Percentiles rank a stretch among this genome's conserved stretches.
These are phyloP conservation scores for Mrakia gelida DNA, from an alignment of 768 basidiomycete genomes.

Conservation along the genomic window DNA sequence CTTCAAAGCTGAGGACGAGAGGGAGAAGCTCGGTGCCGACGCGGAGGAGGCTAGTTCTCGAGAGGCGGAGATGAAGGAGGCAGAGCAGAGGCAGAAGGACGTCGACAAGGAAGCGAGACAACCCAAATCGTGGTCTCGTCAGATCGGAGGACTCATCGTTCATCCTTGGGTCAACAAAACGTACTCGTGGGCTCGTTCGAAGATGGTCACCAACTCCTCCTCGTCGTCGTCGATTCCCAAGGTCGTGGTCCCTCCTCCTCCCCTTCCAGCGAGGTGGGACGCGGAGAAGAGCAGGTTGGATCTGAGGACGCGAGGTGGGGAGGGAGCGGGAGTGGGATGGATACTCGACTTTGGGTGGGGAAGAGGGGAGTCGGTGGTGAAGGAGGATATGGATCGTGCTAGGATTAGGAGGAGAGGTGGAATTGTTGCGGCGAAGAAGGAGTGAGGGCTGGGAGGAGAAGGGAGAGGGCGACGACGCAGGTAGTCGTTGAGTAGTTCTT, in stretches of 20 bases:
- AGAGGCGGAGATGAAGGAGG: neutral
- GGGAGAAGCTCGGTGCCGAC: neutral
- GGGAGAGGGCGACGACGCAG: too few species aligned
- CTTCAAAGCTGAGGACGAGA: neutral
- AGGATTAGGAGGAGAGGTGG: conserved; percentile 2
- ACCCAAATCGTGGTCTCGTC: neutral
- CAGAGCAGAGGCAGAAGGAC: neutral
- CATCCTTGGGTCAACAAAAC: neutral
- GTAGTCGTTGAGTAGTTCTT: too few species aligned
- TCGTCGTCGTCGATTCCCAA: neutral
- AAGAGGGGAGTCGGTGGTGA: conserved; percentile 1
- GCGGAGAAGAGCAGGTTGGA: neutral
- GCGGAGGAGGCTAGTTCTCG: neutral
- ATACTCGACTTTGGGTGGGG: conserved; percentile 21
- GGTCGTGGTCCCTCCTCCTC: neutral
- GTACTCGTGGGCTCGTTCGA: neutral
- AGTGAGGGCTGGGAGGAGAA: neutral
- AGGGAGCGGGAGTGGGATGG: neutral
- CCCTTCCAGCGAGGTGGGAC: conserved; percentile 16
- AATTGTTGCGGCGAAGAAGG: neutral
- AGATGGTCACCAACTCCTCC: neutral
- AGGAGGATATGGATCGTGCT: conserved; percentile 3
- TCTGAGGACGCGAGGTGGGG: neutral
- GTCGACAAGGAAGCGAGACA: neutral
- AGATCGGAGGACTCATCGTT: neutral